A percentile compares a stretch with the other conserved stretches of the same genome.
Evolutionary conservation across 768 basidiomycete species (phyloP).

Genomic region (Russula sp.): DNA sequence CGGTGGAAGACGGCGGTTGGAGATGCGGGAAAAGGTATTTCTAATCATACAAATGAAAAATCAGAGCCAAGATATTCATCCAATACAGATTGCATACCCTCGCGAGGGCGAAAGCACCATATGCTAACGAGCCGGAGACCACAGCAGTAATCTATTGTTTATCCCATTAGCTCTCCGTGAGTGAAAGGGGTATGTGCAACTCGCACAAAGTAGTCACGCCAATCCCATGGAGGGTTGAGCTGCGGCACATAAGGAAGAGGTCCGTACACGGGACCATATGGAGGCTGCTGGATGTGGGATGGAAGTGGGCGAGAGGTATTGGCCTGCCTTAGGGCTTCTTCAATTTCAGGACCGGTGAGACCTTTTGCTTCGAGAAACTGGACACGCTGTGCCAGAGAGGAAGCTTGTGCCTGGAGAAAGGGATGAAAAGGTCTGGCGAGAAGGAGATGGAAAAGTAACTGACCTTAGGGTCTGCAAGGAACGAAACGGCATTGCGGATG

Average conservation of each 20-base stretch:
- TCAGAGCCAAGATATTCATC: not conserved
- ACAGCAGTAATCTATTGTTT: constrained; percentile 80
- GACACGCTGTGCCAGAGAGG: constrained; percentile 78
- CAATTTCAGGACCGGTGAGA: constrained; percentile 77
- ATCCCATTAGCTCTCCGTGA: constrained; percentile 26
- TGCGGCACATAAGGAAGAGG: constrained; percentile 46
- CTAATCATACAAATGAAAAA: constrained; percentile 40
- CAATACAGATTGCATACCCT: constrained; percentile 47
- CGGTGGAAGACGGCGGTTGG: constrained; percentile 79
- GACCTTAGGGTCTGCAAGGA: constrained; percentile 81
- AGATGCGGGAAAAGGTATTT: constrained; percentile 92
- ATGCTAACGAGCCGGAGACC: constrained; percentile 80
- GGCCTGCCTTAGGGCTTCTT: constrained; percentile 73
- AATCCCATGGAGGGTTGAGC: constrained; percentile 68
- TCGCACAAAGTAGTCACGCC: constrained; percentile 96
- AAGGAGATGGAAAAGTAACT: not conserved
- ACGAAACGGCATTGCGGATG: constrained; percentile 76
- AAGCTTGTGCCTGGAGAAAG: constrained; percentile 59
- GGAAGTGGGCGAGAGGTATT: constrained; percentile 29
- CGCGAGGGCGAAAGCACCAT: constrained; percentile 76
- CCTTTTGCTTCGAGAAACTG: constrained; percentile 96
- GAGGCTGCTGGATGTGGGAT: constrained; percentile 27
- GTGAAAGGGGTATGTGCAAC: constrained; percentile 7
- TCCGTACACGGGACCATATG: constrained; percentile 47
- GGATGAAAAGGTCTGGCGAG: constrained; percentile 14